Conservation (phyloP, 257 asterid species). For the Solanum pennellii region DNA sequence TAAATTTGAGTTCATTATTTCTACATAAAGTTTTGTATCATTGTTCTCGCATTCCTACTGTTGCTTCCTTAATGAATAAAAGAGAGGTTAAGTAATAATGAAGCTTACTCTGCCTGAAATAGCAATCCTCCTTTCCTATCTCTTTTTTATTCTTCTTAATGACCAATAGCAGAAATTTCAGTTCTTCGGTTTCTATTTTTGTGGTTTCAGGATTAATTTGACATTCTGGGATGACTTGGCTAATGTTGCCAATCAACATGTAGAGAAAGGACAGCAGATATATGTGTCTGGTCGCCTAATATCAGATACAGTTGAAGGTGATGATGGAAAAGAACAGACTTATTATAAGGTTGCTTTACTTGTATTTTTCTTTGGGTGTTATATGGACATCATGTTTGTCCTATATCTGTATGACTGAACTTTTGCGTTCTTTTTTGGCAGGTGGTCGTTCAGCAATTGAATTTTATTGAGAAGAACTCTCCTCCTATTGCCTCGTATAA, state of each 20-base stretch:
- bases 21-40: neutral
- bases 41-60: neutral
- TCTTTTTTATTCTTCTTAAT: neutral
- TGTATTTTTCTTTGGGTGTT: neutral
- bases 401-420: neutral
- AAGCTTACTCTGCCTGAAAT: neutral
- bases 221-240: constrained; percentile 11
- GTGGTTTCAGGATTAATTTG: constrained; percentile 7
- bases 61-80: neutral
- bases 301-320: constrained; percentile 73
- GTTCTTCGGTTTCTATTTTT: neutral
- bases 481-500: constrained; percentile 44
- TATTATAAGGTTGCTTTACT: constrained; percentile 61
- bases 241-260: constrained; percentile 20
- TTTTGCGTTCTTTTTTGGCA: constrained; percentile 17
- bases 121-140: neutral
- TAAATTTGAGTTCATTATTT: neutral
- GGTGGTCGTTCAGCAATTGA: constrained; percentile 85
- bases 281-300: constrained; percentile 70
- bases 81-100: neutral
- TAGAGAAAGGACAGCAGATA: constrained; percentile 86
- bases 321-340: constrained; percentile 79
- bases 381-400: neutral
- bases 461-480: constrained; percentile 52
- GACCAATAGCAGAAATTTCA: neutral